Percentiles rank a stretch among this genome's conserved stretches.
Evolutionary conservation across 2,329 filamentous ascomycete genomes (phyloP).

Genomic region (Arachnopeziza araneosa): DNA sequence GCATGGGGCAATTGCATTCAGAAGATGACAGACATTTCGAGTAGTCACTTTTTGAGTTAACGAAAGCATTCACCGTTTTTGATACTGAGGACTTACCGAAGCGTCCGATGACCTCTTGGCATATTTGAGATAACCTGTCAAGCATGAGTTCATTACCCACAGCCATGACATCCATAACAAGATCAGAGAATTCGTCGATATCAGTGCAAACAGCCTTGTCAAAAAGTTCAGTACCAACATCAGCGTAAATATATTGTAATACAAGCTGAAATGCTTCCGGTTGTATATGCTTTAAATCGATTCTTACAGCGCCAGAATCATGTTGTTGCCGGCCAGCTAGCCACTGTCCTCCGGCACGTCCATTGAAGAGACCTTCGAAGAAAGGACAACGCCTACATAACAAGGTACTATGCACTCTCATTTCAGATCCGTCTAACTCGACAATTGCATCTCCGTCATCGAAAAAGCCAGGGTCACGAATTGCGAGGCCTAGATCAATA

Average conservation of each 20-base stretch:
- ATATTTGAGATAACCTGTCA: conserved; percentile 82
- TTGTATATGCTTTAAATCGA: conserved; percentile 80
- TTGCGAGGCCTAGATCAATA: conserved; percentile 63
- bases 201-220: conserved; percentile 65
- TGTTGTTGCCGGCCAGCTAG: conserved; percentile 60
- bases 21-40: conserved; percentile 76
- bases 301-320: conserved; percentile 48
- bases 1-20: conserved; percentile 82
- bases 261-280: conserved; percentile 71
- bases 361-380: conserved; percentile 84
- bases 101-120: conserved; percentile 75
- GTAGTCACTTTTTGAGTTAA: conserved; percentile 53
- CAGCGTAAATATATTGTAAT: conserved; percentile 75
- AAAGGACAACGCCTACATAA: conserved; percentile 84
- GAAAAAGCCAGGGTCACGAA: conserved; percentile 66
- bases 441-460: conserved; percentile 74
- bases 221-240: conserved; percentile 75
- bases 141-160: conserved; percentile 95
- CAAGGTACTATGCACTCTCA: conserved; percentile 70
- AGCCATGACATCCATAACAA: conserved; percentile 85
- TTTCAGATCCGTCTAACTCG: conserved; percentile 68
- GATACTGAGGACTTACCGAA: conserved; percentile 51
- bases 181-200: conserved; percentile 78
- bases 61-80: background rate
- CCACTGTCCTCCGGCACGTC: conserved; percentile 83